phyloP scores from a whole-genome alignment of 768 basidiomycete genomes.

The Collybia sordida region DNA sequence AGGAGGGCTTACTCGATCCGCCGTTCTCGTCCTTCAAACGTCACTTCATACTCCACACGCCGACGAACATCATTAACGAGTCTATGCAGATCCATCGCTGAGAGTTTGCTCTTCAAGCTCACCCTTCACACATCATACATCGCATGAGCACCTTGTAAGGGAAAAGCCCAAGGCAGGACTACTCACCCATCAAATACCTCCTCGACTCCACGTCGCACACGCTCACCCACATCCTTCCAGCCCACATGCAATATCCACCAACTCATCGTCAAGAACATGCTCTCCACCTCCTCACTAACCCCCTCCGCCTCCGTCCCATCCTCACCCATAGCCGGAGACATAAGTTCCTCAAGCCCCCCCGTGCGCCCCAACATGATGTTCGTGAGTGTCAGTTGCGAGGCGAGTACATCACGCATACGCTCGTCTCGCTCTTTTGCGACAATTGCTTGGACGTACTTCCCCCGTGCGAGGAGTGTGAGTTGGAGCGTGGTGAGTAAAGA shows the following conservation, averaged over 20 bases:
- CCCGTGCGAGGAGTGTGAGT: constrained; percentile 79
- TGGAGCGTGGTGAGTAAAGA: constrained; percentile 86
- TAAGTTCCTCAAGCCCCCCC: constrained; percentile 20
- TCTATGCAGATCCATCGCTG: constrained; percentile 63
- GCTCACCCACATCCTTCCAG: constrained; percentile 80
- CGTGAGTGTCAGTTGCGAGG: constrained; percentile 37
- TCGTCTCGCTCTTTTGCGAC: constrained; percentile 62
- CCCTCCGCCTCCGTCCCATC: constrained; percentile 19
- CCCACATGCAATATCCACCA: constrained; percentile 95
- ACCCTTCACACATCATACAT: constrained; percentile 52
- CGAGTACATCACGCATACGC: constrained; percentile 41
- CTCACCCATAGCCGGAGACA: constrained; percentile 18
- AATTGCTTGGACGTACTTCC: constrained; percentile 75
- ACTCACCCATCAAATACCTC: constrained; percentile 83
- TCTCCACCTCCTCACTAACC: constrained; percentile 67
- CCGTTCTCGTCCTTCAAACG: constrained; percentile 57
- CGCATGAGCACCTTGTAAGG: neutral
- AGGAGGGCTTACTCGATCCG: constrained; percentile 43
- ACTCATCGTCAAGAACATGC: constrained; percentile 79
- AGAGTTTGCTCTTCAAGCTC: constrained; percentile 79
- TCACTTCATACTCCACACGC: constrained; percentile 72
- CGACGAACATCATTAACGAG: constrained; percentile 73
- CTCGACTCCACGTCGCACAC: constrained; percentile 74
- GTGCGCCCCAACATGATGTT: constrained; percentile 33
- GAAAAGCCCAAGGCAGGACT: neutral